A percentile compares a stretch with the other conserved stretches of the same genome.
Conservation (phyloP, 1,284 basidiomycete species). For the Ganoderma multipileum region DNA sequence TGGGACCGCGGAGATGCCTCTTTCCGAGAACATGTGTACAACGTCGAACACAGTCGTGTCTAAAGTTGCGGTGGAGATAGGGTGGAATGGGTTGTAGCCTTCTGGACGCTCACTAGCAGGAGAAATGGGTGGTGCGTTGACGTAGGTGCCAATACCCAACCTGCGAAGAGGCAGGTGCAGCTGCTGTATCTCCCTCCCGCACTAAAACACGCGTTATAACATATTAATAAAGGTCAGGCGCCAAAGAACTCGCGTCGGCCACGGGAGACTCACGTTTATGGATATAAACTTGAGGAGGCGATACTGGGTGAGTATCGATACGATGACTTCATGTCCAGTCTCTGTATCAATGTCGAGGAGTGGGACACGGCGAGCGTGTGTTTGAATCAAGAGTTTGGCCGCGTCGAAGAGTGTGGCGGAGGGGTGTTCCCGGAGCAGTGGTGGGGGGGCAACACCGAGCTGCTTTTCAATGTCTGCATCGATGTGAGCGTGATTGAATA, state of each 20-base stretch:
- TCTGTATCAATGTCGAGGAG: constrained; percentile 94
- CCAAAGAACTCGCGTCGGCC: constrained; percentile 14
- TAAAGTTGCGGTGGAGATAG: constrained; percentile 92
- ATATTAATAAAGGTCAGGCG: constrained; percentile 21
- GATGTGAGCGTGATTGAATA: constrained; percentile 26
- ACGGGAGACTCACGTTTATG: constrained; percentile 81
- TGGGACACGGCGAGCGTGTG: constrained; percentile 94
- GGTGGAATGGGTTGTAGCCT: constrained; percentile 78
- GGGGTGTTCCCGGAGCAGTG: constrained; percentile 90
- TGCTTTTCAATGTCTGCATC: constrained; percentile 86
- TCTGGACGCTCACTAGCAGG: constrained; percentile 50
- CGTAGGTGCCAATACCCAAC: constrained; percentile 94
- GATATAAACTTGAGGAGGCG: constrained; percentile 98
- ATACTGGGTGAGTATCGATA: constrained; percentile 97
- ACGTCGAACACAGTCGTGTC: constrained; percentile 96
- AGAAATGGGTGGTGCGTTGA: constrained; percentile 50
- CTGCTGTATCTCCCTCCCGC: constrained; percentile 77
- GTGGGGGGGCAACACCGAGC: constrained; percentile 92
- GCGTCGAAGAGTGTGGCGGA: constrained; percentile 90
- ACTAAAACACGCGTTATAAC: constrained; percentile 46
- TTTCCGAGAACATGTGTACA: constrained; percentile 98
- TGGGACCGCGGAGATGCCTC: constrained; percentile 95
- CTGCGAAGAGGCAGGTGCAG: constrained; percentile 84
- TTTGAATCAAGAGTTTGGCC: constrained; percentile 90
- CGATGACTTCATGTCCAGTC: constrained; percentile 94